phyloP scores from a whole-genome alignment of 2,329 filamentous ascomycete species.

The Hypoxylon sp. region DNA sequence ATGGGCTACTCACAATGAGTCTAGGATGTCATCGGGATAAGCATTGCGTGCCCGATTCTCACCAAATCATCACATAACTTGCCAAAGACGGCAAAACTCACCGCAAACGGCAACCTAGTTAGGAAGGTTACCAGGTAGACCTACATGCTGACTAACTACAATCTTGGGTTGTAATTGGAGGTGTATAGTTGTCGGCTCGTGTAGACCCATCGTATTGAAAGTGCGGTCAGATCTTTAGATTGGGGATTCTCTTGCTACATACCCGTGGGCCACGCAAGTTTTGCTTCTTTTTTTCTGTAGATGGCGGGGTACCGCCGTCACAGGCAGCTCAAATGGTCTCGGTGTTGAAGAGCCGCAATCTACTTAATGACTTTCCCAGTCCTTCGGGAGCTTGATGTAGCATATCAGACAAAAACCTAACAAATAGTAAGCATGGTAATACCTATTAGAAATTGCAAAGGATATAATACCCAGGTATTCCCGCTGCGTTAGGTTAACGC shows the following conservation, averaged over 20 bases:
- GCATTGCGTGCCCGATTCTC: constrained; percentile 27
- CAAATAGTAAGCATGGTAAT: neutral
- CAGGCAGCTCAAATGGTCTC: constrained; percentile 1
- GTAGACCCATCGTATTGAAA: constrained; percentile 13
- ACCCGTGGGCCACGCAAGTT: constrained; percentile 1
- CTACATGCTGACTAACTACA: constrained; percentile 24
- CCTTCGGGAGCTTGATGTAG: neutral
- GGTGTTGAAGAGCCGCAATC: constrained; percentile 6
- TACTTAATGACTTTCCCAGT: neutral
- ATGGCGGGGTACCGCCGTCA: constrained; percentile 26
- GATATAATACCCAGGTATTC: too few species aligned
- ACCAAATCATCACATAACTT: constrained; percentile 15
- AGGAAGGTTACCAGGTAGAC: constrained; percentile 30
- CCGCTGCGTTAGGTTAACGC: too few species aligned
- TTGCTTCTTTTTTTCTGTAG: constrained; percentile 6
- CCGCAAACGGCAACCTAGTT: constrained; percentile 23
- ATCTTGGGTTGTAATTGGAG: constrained; percentile 26
- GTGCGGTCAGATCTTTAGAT: constrained; percentile 19
- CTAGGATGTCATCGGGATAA: constrained; percentile 32
- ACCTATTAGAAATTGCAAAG: neutral
- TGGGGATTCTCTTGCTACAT: constrained; percentile 1
- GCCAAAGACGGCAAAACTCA: constrained; percentile 25
- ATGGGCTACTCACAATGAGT: neutral
- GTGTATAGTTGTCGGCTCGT: constrained; percentile 20
- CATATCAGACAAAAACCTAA: neutral